Evolutionary conservation across 78 protist genomes (phyloP), one percentile per base, ranked within the genome.

Genomic region (Emiliania huxleyi): DNA sequence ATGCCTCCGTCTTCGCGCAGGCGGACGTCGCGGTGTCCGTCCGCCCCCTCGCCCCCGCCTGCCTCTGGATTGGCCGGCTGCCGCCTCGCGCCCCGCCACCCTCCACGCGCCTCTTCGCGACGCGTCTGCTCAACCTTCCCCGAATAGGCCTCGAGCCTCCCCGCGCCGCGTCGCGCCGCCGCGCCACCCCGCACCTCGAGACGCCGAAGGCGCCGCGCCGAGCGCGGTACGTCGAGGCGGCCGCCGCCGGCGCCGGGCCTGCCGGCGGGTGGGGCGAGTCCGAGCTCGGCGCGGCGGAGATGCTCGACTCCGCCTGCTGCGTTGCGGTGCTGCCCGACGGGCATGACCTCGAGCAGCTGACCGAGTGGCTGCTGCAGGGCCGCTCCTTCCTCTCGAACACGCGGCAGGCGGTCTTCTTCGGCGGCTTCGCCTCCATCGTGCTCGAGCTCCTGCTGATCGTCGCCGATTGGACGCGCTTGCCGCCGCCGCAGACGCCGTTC

Each of bases 311-410:
- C 55, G 22, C 25, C 4, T 6, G 33, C 45, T 43, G 87, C 45
- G 37, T 79, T 4, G 87, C 87, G 6, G 87, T 43, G 87, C 87
- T 79, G 33, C 87, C 56, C 35, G 87, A 40, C 33, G 37, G 52
- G 55, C 56, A 43, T n/a, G 56, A 79, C 87, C 33, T 43, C 52
- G 87, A 79, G 83, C 83, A 35, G 42, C 6, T 73, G 15, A 73
- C 83, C 44, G 83, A 73, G 23, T 73, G 83, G 83, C 42, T 73
- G 83, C 83, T 35, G 23, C 83, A 73, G 83, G 83, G 83, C 83
- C 83, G 83, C 33, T 73, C 83, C 2, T 42, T 73, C 44, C 83
- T 35, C 23, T 1, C 44, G 33, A 73, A 73, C 83, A 73, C 18
- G 83, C 83, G 83, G 18, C 83, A 73, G 42, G 83, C 44, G 21